Evolutionary conservation across 2,329 filamentous ascomycete species (phyloP).

Genomic region (Simplicillium sp.): DNA sequence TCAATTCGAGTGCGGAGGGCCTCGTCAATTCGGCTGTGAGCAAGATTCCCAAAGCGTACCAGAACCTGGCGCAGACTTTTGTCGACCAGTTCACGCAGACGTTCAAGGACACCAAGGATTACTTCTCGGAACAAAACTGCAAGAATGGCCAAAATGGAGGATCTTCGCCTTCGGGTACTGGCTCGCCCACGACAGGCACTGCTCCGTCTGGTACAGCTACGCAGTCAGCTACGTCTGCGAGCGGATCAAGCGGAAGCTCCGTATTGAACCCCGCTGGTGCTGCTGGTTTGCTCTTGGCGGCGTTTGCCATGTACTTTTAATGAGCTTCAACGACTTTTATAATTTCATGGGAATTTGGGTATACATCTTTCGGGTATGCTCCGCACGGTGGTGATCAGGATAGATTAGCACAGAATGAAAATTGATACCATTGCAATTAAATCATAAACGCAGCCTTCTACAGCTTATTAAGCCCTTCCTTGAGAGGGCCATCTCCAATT

Average conservation of each 20-base stretch:
- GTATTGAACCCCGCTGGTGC: background rate
- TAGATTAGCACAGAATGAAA: too few species aligned
- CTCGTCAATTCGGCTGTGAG: slow-evolving; percentile 1
- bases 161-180: background rate
- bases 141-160: background rate
- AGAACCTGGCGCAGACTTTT: slow-evolving; percentile 1
- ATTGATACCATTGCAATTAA: too few species aligned
- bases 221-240: slow-evolving; percentile 2
- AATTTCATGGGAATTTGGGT: too few species aligned
- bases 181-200: background rate
- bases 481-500: slow-evolving; percentile 22
- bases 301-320: background rate
- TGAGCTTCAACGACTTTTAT: too few species aligned
- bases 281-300: background rate
- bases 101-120: slow-evolving; percentile 3
- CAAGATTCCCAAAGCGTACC: slow-evolving; percentile 3
- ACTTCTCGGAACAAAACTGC: slow-evolving; percentile 5
- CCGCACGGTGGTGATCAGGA: too few species aligned
- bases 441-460: too few species aligned
- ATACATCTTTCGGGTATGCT: too few species aligned
- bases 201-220: background rate
- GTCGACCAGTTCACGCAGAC: background rate
- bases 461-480: too few species aligned
- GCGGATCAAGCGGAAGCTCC: background rate
- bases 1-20: slow-evolving; percentile 1